These are phyloP conservation scores for Sanguinoderma infundibulare DNA, from an alignment of 1,284 basidiomycete genomes.

Conservation along the genomic window DNA sequence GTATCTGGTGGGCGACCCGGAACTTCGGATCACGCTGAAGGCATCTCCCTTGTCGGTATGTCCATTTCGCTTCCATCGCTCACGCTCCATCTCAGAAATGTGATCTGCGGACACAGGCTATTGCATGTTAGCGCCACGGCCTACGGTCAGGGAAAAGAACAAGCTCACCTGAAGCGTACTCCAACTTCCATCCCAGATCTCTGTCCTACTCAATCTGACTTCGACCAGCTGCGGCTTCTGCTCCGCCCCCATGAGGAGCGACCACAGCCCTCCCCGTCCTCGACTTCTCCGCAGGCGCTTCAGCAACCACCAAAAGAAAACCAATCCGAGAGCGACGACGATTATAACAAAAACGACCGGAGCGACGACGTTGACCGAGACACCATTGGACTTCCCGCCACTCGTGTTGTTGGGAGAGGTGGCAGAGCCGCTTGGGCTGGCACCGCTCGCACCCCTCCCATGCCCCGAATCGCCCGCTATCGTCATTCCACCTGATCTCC, in stretches of 20 bases:
- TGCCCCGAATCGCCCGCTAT: not conserved
- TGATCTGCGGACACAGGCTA: not conserved
- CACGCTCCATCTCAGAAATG: not conserved
- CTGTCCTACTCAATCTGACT: not conserved
- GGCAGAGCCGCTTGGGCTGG: not conserved
- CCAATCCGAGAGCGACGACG: not conserved
- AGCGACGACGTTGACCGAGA: not conserved
- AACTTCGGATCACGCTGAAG: not conserved
- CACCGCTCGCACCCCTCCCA: not conserved
- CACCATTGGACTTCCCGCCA: not conserved
- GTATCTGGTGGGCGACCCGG: not conserved
- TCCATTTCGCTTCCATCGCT: not conserved
- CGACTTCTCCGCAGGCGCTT: not conserved
- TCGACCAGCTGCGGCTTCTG: not conserved
- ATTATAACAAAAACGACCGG: slow-evolving; percentile 3
- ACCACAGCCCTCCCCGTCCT: not conserved
- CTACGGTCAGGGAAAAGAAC: not conserved
- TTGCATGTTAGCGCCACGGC: not conserved
- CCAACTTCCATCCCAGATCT: not conserved
- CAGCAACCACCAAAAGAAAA: not conserved
- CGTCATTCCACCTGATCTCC: not conserved
- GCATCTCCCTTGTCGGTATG: not conserved
- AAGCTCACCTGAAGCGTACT: slow-evolving; percentile 1
- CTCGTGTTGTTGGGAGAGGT: not conserved
- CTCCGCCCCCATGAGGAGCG: not conserved